Evolutionary conservation across 2,329 filamentous ascomycete genomes (phyloP).

Genomic region (Paracoccidioides brasiliensis): DNA sequence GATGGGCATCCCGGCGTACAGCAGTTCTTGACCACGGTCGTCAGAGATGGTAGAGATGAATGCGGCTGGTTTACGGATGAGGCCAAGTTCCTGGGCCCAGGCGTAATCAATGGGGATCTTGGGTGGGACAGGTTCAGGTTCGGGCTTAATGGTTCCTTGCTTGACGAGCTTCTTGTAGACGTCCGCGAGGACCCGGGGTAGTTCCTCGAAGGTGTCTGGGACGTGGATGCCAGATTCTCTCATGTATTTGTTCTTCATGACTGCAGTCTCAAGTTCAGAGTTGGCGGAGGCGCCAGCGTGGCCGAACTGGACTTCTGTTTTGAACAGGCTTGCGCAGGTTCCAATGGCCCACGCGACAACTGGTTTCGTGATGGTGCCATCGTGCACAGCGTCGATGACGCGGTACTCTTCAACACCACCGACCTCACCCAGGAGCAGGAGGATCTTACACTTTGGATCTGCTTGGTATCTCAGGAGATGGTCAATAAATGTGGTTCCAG

Average conservation of each 20-base stretch:
- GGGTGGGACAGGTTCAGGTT: slow-evolving; percentile 79
- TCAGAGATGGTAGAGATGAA: slow-evolving; percentile 99
- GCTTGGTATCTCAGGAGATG: slow-evolving; percentile 92
- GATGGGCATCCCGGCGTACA: slow-evolving; percentile 98
- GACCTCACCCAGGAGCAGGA: slow-evolving; percentile 90
- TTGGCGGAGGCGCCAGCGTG: slow-evolving; percentile 98
- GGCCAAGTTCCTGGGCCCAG: slow-evolving; percentile 97
- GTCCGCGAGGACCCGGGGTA: slow-evolving; percentile 59
- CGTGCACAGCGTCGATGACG: slow-evolving; percentile 95
- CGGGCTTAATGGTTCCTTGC: slow-evolving; percentile 71
- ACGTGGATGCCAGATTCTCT: slow-evolving; percentile 87
- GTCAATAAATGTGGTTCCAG: slow-evolving; percentile 98
- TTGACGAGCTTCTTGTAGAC: slow-evolving; percentile 85
- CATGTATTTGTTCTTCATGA: slow-evolving; percentile 95
- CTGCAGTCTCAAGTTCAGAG: slow-evolving; percentile 95
- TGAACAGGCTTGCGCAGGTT: slow-evolving; percentile 99
- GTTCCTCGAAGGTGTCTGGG: slow-evolving; percentile 91
- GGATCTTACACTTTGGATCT: slow-evolving; percentile 95
- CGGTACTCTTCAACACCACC: slow-evolving; percentile 99
- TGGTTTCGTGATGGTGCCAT: slow-evolving; percentile 90
- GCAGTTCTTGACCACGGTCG: slow-evolving; percentile 96
- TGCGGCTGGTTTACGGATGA: slow-evolving; percentile 97
- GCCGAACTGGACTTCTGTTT: slow-evolving; percentile 99
- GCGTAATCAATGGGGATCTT: slow-evolving; percentile 99
- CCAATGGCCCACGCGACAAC: slow-evolving; percentile 99